phyloP scores from a whole-genome alignment of 768 basidiomycete genomes.

The Tylopilus cervinicoccineus region DNA sequence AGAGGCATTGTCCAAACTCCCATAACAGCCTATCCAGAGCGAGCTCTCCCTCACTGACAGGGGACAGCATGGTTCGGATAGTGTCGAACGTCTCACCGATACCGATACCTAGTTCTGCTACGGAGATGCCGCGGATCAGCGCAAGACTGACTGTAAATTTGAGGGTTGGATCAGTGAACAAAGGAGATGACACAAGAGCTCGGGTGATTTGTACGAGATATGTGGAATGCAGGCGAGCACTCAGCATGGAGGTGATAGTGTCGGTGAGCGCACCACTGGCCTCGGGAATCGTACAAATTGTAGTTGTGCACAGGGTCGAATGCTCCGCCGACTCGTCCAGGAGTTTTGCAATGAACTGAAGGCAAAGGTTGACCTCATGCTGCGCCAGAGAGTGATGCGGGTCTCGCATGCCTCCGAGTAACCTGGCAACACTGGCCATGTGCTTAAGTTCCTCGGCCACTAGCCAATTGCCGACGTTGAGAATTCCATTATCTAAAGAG shows the following conservation, averaged over 20 bases:
- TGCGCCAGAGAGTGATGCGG: constrained; percentile 39
- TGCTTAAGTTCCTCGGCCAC: constrained; percentile 58
- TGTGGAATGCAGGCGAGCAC: constrained; percentile 43
- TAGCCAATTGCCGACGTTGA: constrained; percentile 52
- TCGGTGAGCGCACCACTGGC: constrained; percentile 37
- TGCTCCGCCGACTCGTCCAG: constrained; percentile 35
- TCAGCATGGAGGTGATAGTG: constrained; percentile 45
- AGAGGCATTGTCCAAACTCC: constrained; percentile 37
- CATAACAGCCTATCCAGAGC: constrained; percentile 26
- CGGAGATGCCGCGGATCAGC: constrained; percentile 28
- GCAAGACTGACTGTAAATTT: constrained; percentile 33
- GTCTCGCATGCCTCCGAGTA: constrained; percentile 30
- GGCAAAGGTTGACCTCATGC: constrained; percentile 45
- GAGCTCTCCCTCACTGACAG: constrained; percentile 22
- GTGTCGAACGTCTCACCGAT: constrained; percentile 25
- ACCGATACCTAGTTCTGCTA: constrained; percentile 18
- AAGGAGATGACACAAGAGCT: constrained; percentile 23
- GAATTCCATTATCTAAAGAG: constrained; percentile 42
- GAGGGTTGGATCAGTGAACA: constrained; percentile 24
- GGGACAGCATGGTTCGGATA: constrained; percentile 23
- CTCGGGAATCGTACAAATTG: constrained; percentile 42
- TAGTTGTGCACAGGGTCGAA: constrained; percentile 41
- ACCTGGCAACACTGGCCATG: constrained; percentile 38
- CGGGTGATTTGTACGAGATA: constrained; percentile 42
- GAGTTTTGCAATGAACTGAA: constrained; percentile 49